Base-by-base conservation (phyloP, 2,329 filamentous ascomycete genomes). In the Calonectria leucothoes region DNA sequence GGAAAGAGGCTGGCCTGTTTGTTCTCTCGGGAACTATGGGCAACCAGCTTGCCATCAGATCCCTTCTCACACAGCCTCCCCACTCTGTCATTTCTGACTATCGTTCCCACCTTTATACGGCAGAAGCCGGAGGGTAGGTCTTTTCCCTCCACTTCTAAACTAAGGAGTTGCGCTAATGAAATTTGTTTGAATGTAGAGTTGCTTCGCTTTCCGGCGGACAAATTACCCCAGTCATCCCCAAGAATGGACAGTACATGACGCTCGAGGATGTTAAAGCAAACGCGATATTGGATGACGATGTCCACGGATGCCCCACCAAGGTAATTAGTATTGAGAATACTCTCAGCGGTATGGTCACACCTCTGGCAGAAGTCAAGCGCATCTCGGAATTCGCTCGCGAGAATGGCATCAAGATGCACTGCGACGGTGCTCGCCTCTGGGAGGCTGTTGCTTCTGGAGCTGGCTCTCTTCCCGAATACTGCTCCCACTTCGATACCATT, bases 11-110 rank as follows among this genome's bases (percentile, higher is more conserved):
- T 10, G 94, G 91, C 0, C 88, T 98, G 6, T 92, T 98, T 68
- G 94, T 98, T 69, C 88, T 97, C 72, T 97, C 94, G 0, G 96
- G 96, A 4, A 98, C 96, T 6, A 98, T 98, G 95, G 95, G 95
- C 49, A 98, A 98, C 85, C 95, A 98, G 83, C 88, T 98, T 23
- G 93, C 94, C 0, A 89, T 98, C 51, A 92, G 96, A 48, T 90
- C 94, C 1, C 93, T 97, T 72, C 89, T 98, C 17, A 90, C 88
- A 0, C 93, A 94, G 73, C 95, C 96, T 17, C 96, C 96, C 0
- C 92, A 98, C 82, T 90, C 91, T 10, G 91, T 98, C 6, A 86
- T 98, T 11, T 95, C 94, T 78, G 96, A 98, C 82, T 88, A 92
- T 75, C 90, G 95, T 39, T 91, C 92, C 6, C 96, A 98, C 82